Conservation (phyloP, 345 rosid species). For the Gossypium longicalyx region DNA sequence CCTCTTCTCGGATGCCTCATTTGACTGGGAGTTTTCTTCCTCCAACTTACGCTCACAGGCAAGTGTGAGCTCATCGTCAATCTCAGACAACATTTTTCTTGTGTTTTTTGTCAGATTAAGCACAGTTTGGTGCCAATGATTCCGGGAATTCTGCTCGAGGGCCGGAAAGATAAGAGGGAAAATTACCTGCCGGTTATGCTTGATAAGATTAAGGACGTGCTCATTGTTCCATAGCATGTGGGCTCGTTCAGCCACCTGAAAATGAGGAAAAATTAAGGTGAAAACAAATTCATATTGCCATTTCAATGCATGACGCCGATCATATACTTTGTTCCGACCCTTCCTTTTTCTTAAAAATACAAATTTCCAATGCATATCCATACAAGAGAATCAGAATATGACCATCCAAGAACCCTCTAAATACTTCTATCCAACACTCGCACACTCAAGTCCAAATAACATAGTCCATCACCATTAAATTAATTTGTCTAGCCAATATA, state of each 20-base stretch:
- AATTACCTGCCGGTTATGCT: conserved; percentile 49
- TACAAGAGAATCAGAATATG: neutral
- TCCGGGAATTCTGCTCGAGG: conserved; percentile 52
- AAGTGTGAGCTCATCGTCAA: conserved; percentile 57
- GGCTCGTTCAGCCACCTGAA: conserved; percentile 82
- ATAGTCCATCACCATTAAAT: neutral
- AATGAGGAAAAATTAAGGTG: conserved; percentile 10
- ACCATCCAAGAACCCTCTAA: neutral
- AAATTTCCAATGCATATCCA: neutral
- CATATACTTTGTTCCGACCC: neutral
- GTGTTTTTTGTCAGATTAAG: conserved; percentile 59
- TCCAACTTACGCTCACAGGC: conserved; percentile 49
- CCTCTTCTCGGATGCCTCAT: conserved; percentile 47
- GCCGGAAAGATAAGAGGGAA: conserved; percentile 56
- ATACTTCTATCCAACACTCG: neutral
- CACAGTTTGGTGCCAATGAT: conserved; percentile 77
- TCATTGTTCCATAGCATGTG: conserved; percentile 73
- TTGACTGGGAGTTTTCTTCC: conserved; percentile 40
- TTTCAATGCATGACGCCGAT: neutral
- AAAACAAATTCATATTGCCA: conserved; percentile 5
- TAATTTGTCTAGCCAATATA: neutral
- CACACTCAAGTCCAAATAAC: neutral
- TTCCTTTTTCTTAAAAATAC: neutral
- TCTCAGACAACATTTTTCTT: conserved; percentile 49
- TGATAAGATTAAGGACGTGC: conserved; percentile 45